Evolutionary conservation across 805 yeast genomes (phyloP), one percentile per base, ranked within the genome.

Genomic region (Pichia nakasei): DNA sequence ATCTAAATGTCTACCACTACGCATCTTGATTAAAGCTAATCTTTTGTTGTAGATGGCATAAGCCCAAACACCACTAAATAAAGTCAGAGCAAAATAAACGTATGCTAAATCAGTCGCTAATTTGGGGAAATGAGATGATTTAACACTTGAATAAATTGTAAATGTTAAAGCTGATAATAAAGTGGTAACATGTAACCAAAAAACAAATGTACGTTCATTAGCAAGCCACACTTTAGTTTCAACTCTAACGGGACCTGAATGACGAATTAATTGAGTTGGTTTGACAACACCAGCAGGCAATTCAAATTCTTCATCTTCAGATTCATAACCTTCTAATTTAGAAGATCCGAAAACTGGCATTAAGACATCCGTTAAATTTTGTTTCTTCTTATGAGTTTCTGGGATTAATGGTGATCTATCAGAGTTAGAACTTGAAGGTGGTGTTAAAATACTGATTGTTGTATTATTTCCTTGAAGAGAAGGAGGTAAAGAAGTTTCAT

Each of bases 191-290:
- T 83, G 88, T 52, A 93, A 70, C 98, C 98, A 93, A 64, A 94
- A 77, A 69, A 86, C 82, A 68, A 89, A 91, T 4, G 98, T 93
- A 63, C 98, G 82, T 68, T 93, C 98, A 59, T 93, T 93, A 24
- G 98, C 98, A 51, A 93, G 72, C 97, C 97, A 93, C 13, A 93
- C 98, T 60, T 93, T 93, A 26, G 97, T 94, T 68, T 93, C 98
- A 46, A 93, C 89, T 64, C 85, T 88, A 44, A 88, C 77, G 1
- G 96, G 93, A 8, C 96, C 96, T 22, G 89, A 81, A 61, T 88
- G 88, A 58, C 89, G 85, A 54, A 91, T 72, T 65, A 85, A 76
- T 27, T 72, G 68, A 22, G 74, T 77, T 44, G 98, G 98, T 58
- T 82, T 85, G 37, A 71, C 70, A 19, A 91, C 97, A 15, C 97